Conservation (phyloP, 2,329 filamentous ascomycete species). For the Bipolaris oryzae region DNA sequence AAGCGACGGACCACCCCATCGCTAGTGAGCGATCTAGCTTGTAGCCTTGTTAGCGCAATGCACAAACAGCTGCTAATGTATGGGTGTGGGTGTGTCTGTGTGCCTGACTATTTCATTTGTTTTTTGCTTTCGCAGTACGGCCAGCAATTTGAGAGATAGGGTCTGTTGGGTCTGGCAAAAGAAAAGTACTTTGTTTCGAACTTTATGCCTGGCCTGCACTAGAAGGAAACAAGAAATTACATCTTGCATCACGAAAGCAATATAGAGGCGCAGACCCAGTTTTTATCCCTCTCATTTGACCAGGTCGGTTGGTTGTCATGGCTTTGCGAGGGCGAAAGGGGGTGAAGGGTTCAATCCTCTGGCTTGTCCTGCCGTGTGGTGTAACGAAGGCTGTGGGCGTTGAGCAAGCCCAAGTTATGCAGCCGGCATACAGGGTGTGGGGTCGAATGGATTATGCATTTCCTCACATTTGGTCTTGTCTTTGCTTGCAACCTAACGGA, state of each 20-base stretch:
- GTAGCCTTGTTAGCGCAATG: not conserved
- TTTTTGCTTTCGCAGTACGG: not conserved
- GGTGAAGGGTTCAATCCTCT: not conserved
- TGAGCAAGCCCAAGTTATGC: not conserved
- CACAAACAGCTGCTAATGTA: not conserved
- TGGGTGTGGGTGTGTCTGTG: not conserved
- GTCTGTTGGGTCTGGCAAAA: not conserved
- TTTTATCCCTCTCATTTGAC: not conserved
- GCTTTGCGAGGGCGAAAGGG: not conserved
- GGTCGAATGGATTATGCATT: not conserved
- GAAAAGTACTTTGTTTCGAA: not conserved
- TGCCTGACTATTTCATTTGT: not conserved
- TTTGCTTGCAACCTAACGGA: not conserved
- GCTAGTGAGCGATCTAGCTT: not conserved
- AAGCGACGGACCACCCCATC: not conserved
- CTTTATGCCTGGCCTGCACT: not conserved
- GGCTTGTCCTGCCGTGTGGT: not conserved
- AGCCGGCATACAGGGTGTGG: not conserved
- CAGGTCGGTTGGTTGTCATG: not conserved
- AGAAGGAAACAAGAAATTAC: not conserved
- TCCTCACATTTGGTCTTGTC: not conserved
- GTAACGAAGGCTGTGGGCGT: not conserved
- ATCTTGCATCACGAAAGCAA: not conserved
- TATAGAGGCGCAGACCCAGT: not conserved
- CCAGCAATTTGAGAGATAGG: not conserved